Conservation (phyloP, 257 asterid species). For the Solanum boliviense region DNA sequence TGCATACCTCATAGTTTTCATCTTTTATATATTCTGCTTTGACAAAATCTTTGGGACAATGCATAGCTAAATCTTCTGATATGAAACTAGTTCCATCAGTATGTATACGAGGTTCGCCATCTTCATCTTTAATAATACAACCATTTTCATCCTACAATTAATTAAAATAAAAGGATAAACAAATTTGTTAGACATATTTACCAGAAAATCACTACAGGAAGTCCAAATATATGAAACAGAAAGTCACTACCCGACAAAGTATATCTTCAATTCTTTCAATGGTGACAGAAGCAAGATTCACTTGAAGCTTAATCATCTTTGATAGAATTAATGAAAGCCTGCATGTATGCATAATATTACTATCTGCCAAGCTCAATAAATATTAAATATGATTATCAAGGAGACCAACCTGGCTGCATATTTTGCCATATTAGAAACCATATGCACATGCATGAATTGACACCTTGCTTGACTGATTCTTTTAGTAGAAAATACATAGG, state of each 20-base stretch:
- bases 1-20: conserved; percentile 34
- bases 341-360: conserved; percentile 8
- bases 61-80: conserved; percentile 67
- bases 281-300: conserved; percentile 38
- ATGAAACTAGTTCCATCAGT: conserved; percentile 89
- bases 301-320: conserved; percentile 43
- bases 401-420: conserved; percentile 70
- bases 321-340: conserved; percentile 75
- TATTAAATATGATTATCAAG: not conserved
- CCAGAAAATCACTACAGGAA: not conserved
- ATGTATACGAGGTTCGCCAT: conserved; percentile 46
- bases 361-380: not conserved
- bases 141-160: conserved; percentile 44
- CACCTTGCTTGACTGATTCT: conserved; percentile 43
- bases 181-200: not conserved
- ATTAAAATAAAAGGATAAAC: not conserved
- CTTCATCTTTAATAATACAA: conserved; percentile 27
- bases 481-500: conserved; percentile 20
- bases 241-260: conserved; percentile 41
- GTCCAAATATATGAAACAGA: not conserved
- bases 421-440: conserved; percentile 47
- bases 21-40: conserved; percentile 29
- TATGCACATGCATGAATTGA: conserved; percentile 73
- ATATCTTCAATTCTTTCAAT: conserved; percentile 50
- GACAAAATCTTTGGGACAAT: conserved; percentile 45